Percentiles rank a stretch among this genome's conserved stretches.
Conservation (phyloP, 495 filamentous ascomycete species). For the Talaromyces adpressus region DNA sequence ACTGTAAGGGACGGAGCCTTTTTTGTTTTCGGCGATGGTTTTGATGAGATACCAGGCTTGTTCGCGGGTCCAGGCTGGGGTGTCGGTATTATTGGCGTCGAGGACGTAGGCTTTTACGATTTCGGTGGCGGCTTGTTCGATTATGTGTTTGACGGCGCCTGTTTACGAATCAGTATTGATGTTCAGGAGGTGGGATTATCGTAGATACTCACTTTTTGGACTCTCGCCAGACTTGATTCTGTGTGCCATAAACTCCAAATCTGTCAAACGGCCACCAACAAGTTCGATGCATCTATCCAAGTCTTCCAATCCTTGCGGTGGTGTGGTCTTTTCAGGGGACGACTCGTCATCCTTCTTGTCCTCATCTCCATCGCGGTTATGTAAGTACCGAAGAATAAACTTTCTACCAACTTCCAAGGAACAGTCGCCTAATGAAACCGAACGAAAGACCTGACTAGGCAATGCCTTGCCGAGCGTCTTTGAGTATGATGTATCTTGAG, state of each 20-base stretch:
- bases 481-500: conserved; percentile 79
- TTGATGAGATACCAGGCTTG: conserved; percentile 91
- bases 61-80: conserved; percentile 62
- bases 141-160: conserved; percentile 83
- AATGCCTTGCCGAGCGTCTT: conserved; percentile 84
- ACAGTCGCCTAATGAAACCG: conserved; percentile 78
- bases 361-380: conserved; percentile 36
- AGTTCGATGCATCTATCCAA: conserved; percentile 76
- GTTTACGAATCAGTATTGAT: conserved; percentile 13
- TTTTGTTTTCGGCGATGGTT: conserved; percentile 49
- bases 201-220: conserved; percentile 46
- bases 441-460: conserved; percentile 85
- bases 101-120: conserved; percentile 91
- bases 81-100: conserved; percentile 31
- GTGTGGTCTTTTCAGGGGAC: conserved; percentile 16
- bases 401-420: conserved; percentile 78
- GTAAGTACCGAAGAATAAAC: conserved; percentile 81
- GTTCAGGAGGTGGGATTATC: neutral
- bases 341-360: conserved; percentile 26
- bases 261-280: conserved; percentile 84
- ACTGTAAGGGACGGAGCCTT: conserved; percentile 64
- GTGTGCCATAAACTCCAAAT: conserved; percentile 86
- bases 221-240: conserved; percentile 87
- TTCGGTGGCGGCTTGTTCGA: conserved; percentile 78
- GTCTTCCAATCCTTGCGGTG: conserved; percentile 41